Evolutionary conservation across 2,329 filamentous ascomycete genomes (phyloP).

Genomic region (Apiospora hydei): DNA sequence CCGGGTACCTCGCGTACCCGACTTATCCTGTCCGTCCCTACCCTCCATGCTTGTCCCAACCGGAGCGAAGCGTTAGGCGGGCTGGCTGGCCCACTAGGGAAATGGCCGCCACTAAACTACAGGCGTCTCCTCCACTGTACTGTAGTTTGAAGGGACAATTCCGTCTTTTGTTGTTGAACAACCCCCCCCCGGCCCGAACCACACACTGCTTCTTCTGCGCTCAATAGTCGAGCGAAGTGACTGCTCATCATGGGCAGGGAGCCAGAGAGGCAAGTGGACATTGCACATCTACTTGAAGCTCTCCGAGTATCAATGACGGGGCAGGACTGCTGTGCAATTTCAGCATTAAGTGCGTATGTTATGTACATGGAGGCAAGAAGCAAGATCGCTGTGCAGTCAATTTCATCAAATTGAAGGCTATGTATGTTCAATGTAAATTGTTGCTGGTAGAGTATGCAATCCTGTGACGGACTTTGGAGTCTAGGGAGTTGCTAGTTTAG

Average conservation of each 20-base stretch:
- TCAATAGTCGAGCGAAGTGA: conserved; percentile 7
- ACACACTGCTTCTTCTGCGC: neutral
- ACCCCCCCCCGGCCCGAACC: conserved; percentile 8
- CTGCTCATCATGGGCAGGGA: conserved; percentile 2
- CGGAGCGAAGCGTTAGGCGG: conserved; percentile 18
- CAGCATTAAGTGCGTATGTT: neutral
- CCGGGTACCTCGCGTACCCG: conserved; percentile 15
- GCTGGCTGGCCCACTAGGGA: conserved; percentile 21
- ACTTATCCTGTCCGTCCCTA: neutral
- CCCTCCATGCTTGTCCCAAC: conserved; percentile 14
- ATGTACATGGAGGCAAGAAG: neutral
- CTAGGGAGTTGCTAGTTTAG: too few relatives aligned
- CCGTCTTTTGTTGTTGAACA: conserved; percentile 13
- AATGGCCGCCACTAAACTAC: conserved; percentile 22
- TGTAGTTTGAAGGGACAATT: conserved; percentile 1
- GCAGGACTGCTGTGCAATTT: conserved; percentile 4
- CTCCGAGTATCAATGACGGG: conserved; percentile 5
- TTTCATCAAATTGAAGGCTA: too few relatives aligned
- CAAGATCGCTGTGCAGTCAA: neutral
- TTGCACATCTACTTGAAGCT: conserved; percentile 10
- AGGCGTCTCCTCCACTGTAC: conserved; percentile 9
- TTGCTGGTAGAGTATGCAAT: neutral
- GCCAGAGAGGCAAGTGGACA: neutral
- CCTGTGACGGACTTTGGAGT: neutral
- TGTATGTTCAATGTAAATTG: neutral